phyloP scores from a whole-genome alignment of 2,329 filamentous ascomycete genomes.

The Neopestalotiopsis sp. region DNA sequence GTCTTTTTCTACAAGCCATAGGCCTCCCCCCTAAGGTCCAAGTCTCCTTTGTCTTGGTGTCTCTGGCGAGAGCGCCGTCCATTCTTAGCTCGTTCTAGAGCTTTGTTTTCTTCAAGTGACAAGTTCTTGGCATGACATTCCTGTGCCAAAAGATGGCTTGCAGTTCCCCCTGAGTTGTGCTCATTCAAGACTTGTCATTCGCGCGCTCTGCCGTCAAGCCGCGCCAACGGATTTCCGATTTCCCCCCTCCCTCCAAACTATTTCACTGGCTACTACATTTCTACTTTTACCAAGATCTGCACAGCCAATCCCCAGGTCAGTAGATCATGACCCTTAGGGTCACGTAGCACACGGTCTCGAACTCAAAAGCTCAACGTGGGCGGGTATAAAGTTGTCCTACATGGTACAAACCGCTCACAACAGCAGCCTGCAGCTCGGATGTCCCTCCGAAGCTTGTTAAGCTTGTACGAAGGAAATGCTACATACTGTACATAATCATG shows the following conservation, averaged over 20 bases:
- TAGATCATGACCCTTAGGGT: slow-evolving; percentile 1
- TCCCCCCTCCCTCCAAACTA: background rate
- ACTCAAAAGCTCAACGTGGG: slow-evolving; percentile 1
- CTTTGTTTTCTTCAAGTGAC: background rate
- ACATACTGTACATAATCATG: too few relatives aligned
- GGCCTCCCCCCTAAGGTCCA: too few relatives aligned
- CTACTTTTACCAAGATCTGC: background rate
- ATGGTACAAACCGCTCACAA: background rate
- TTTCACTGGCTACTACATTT: background rate
- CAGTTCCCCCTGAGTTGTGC: background rate
- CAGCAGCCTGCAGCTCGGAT: background rate
- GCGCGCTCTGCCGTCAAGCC: background rate
- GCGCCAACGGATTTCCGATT: background rate
- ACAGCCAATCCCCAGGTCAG: slow-evolving; percentile 2
- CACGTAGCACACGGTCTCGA: slow-evolving; percentile 6
- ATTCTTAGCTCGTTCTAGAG: background rate
- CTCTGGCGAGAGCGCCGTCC: background rate
- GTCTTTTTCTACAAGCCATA: too few relatives aligned
- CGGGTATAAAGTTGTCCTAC: background rate
- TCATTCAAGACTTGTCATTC: background rate
- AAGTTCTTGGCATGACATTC: slow-evolving; percentile 1
- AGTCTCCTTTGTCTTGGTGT: background rate
- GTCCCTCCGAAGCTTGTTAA: too few relatives aligned
- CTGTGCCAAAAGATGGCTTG: background rate
- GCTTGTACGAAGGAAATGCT: too few relatives aligned